Evolutionary conservation across 768 basidiomycete genomes (phyloP), one percentile per base, ranked within the genome.

Genomic region (Sporobolomyces phaffii): DNA sequence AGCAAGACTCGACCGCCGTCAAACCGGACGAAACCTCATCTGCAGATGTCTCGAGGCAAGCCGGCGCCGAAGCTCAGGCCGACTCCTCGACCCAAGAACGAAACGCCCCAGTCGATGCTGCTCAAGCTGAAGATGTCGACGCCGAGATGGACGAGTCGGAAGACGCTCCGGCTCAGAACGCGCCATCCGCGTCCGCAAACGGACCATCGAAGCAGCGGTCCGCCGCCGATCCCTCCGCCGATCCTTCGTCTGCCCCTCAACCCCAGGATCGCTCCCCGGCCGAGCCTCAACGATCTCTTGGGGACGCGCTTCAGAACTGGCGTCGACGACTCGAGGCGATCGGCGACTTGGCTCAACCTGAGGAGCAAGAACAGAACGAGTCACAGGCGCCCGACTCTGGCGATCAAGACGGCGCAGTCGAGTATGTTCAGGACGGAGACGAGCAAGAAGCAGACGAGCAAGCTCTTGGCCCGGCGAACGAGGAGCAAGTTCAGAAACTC

Each of bases 251-350:
- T 1, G 54, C 50, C n/a, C 53, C 51, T 4, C 58, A 61, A 20
- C 38, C 65, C 4, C 51, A 62, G 20, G 62, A 64, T 38, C 43
- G 36, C 13, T 49, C 67, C 1, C 45, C 62, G 10, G 64, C 61
- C 36, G 52, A 69, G 36, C 57, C 54, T 17, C 68, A 74, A 41
- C 89, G 91, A 54, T 88, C 84, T 69, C 84, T 92, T 3, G 91
- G 91, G 34, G 91, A 96, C 73, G 83, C 88, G 0, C 77, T 90
- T 57, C 84, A 87, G 70, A 87, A 93, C 73, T 87, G 93, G 60
- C 85, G 83, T 53, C 84, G 87, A 66, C 85, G 87, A n/a, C 84
- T 91, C 70, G 85, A 92, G 64, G 87, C 90, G 64, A 94, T 97
- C 65, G 78, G 87, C 60, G 80, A 81, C 62, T 76, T 78, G 15